Percentiles rank a stretch among this genome's conserved stretches.
Conservation (phyloP, 768 basidiomycete species). For the Pleurotus djamor region DNA sequence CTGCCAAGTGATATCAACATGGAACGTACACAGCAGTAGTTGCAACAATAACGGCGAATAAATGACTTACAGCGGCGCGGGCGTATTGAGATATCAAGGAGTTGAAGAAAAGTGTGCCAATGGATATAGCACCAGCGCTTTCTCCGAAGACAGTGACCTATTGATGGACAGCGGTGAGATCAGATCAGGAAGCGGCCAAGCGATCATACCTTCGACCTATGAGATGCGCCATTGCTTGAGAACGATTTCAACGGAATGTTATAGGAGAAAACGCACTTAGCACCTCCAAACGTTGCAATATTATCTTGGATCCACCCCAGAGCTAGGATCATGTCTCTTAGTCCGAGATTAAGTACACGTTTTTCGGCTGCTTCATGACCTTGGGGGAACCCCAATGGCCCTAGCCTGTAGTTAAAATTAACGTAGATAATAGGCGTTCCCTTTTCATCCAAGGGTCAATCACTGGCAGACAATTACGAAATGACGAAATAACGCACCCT, state of each 20-base stretch:
- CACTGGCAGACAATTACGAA: neutral
- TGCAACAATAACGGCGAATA: too few species aligned
- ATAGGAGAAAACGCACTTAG: conserved; percentile 19
- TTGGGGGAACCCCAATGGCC: conserved; percentile 45
- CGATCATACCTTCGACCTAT: neutral
- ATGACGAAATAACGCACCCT: conserved; percentile 13
- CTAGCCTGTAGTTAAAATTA: conserved; percentile 48
- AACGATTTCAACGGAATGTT: neutral
- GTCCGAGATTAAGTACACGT: conserved; percentile 40
- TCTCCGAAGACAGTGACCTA: conserved; percentile 56
- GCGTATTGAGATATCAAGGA: conserved; percentile 27
- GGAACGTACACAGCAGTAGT: too few species aligned
- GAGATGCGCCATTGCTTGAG: neutral
- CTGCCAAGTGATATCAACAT: conserved; percentile 14
- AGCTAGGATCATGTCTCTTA: conserved; percentile 44
- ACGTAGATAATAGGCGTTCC: conserved; percentile 45
- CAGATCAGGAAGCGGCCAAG: neutral
- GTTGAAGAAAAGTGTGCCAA: conserved; percentile 36
- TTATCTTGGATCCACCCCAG: conserved; percentile 58
- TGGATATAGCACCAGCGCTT: conserved; percentile 49
- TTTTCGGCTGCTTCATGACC: conserved; percentile 33
- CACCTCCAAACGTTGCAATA: conserved; percentile 60
- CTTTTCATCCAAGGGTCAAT: conserved; percentile 10
- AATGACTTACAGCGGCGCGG: conserved; percentile 23
- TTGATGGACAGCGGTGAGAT: neutral